Base-by-base conservation (phyloP, 2,329 filamentous ascomycete genomes). In the Neopestalotiopsis rosae region DNA sequence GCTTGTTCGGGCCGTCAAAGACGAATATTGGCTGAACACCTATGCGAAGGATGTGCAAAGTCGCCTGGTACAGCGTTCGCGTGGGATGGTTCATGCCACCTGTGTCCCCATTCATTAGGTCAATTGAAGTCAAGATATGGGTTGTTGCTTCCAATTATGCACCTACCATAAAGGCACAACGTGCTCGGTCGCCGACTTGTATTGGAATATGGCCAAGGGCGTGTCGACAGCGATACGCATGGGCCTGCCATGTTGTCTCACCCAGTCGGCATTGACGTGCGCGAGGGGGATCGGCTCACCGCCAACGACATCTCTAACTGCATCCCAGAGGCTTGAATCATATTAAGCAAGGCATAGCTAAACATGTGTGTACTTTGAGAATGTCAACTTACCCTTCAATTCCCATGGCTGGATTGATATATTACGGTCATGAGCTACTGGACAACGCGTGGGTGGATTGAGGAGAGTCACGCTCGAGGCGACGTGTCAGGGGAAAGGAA, bases 21-120 rank as follows among this genome's bases (percentile, higher is more conserved):
- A 89, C 82, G 68, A 89, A 88, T 6, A 88, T 71, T 1, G 86
- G 79, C 56, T 86, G 81, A 5, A 89, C 67, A 24, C 58, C 59
- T 12, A 34, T 34, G 12, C 61, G 32, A 24, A 70, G 49, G n/a
- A 71, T 34, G 34, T 71, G 69, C 1, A 62, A 42, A n/a, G 70
- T 45, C 5, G 64, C 62, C 5, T 58, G 64, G 17, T 68, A 72
- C 6, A 71, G 67, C 10, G 62, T 69, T 5, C 69, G 62, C 5
- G 69, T 64, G 2, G 65, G 42, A 34, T 71, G 67, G 34, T 72
- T 71, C 70, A 71, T 71, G n/a, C 63, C 65, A 63, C 61, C 61
- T 63, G 3, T 24, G 1, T 24, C 30, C 1, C 4, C 9, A 34
- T 3, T 42, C 2, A 30, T 63, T 30, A 63, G 14, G 17, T 38